Evolutionary conservation across 73 alveolate species (phyloP).

Genomic region (Tetrahymena thermophila): DNA sequence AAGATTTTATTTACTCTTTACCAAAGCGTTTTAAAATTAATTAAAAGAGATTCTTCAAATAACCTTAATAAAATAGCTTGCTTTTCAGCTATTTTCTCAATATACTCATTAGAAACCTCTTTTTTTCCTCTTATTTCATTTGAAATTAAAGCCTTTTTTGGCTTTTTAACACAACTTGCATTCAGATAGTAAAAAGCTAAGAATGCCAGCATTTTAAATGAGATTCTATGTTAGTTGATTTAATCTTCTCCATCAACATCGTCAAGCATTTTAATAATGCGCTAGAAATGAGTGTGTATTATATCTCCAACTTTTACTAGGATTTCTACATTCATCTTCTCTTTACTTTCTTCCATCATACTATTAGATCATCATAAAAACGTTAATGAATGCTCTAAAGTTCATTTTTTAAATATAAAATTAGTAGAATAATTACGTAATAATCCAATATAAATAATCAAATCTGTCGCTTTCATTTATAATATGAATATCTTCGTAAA

Average conservation of each 20-base stretch:
- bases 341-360: not conserved
- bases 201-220: not conserved
- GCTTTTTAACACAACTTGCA: not conserved
- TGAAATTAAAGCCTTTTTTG: not conserved
- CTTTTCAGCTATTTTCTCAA: not conserved
- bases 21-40: not conserved
- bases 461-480: not conserved
- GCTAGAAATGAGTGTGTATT: not conserved
- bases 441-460: not conserved
- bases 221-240: not conserved
- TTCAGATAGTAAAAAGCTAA: not conserved
- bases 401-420: not conserved
- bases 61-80: not conserved
- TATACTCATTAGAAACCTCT: not conserved
- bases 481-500: not conserved
- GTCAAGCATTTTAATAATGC: not conserved
- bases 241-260: not conserved
- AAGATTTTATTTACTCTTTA: not conserved
- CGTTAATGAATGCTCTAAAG: not conserved
- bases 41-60: not conserved
- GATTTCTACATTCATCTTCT: not conserved
- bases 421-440: not conserved
- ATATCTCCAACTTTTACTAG: not conserved
- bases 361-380: not conserved
- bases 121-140: not conserved